A percentile compares a stretch with the other conserved stretches of the same genome.
Conservation (phyloP, 257 asterid species). For the Lycium ferocissimum region DNA sequence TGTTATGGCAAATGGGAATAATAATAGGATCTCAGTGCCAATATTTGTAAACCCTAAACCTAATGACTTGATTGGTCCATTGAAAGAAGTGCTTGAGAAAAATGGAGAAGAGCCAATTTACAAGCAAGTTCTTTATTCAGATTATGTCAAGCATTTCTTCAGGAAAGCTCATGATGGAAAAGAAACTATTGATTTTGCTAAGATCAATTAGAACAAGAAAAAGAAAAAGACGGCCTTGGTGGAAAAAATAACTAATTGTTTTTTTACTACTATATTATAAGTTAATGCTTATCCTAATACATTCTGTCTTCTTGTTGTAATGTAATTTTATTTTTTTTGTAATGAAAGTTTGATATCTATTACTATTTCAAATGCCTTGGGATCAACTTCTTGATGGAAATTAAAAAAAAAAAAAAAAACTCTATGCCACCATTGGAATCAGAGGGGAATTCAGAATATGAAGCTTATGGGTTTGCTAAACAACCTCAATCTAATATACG, state of each 20-base stretch:
- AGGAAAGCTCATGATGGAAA: neutral
- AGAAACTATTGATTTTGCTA: neutral
- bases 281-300: neutral
- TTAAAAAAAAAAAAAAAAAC: too few relatives aligned
- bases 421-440: too few relatives aligned
- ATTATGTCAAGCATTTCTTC: neutral
- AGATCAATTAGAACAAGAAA: neutral
- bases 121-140: neutral
- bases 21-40: conserved; percentile 39
- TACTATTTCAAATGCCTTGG: too few relatives aligned
- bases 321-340: neutral
- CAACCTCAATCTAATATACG: too few relatives aligned
- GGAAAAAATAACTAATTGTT: neutral
- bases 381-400: too few relatives aligned
- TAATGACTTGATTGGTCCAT: conserved; percentile 37
- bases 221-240: neutral
- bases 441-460: too few relatives aligned
- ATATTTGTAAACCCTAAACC: conserved; percentile 45
- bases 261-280: neutral
- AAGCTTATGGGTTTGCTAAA: too few relatives aligned
- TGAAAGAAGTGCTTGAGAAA: neutral
- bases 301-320: neutral
- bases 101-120: neutral
- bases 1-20: conserved; percentile 37
- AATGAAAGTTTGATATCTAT: neutral